Evolutionary conservation across 352 stramenopile genomes (phyloP), one percentile per base, ranked within the genome.

Genomic region (Pythium phragmiticola): DNA sequence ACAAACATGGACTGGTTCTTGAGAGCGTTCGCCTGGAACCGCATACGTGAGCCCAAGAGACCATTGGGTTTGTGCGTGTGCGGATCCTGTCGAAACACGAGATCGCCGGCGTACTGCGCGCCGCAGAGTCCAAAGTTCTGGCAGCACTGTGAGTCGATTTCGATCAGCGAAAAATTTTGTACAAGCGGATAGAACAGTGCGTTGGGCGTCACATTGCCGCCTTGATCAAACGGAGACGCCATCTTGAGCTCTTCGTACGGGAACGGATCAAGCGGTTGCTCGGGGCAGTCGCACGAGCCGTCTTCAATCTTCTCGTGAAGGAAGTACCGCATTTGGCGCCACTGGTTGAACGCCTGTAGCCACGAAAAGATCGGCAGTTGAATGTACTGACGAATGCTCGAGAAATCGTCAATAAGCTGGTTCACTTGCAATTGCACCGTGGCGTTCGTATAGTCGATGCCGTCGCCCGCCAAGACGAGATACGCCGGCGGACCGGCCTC

Each of bases 111-210:
- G 66, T 90, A 97, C 60, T 96, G 90, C 0, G 82, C 88, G 21
- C 88, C 88, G 57, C 90, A 97, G 7, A 96, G 70, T 7, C 90
- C 87, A 66, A 92, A 93, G 56, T 84, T 80, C 55, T 96, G 87
- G 61, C 90, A 97, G 59, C 90, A 97, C 52, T 89, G 77, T 30
- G 87, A 96, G 57, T 96, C 88, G 58, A 97, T 96, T 7, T 79
- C 75, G 47, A 96, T 96, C 7, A 68, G 64, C 30, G 91, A 90
- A 47, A 97, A 97, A 23, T 84, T 93, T 48, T 91, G 74, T 42
- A 95, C 86, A 0, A 94, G 60, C 19, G 83, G 83, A 55, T 92
- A 94, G 48, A 92, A 94, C 14, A 88, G 45, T 21, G 72, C 69
- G 34, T 89, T 84, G 4, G 85, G 76, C 33, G 85, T 65, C 26